Percentiles rank a stretch among this genome's conserved stretches.
These are phyloP conservation scores for Didymella pinodella DNA, from an alignment of 2,329 filamentous ascomycete genomes.

Conservation along the genomic window DNA sequence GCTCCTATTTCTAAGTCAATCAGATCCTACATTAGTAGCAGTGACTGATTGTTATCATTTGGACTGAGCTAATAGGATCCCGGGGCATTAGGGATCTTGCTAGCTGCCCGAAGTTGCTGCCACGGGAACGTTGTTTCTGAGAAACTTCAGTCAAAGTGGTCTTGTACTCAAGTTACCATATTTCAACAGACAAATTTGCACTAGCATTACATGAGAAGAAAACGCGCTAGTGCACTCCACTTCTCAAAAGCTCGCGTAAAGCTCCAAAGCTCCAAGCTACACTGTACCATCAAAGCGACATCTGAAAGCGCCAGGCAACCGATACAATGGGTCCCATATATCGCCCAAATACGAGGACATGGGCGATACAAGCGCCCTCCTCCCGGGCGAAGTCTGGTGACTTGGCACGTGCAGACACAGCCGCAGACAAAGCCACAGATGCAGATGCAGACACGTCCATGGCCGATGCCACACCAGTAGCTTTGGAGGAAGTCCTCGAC, in stretches of 20 bases:
- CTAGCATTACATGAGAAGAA: conserved; percentile 16
- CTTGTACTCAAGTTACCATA: too few relatives aligned
- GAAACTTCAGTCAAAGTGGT: too few relatives aligned
- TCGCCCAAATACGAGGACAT: not conserved
- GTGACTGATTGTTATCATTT: too few relatives aligned
- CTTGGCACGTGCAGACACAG: not conserved
- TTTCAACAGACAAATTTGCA: too few relatives aligned
- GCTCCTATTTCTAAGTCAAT: too few relatives aligned
- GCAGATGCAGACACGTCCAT: conserved; percentile 11
- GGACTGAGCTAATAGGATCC: too few relatives aligned
- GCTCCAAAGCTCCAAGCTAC: conserved; percentile 5
- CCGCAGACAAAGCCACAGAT: not conserved
- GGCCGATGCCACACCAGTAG: conserved; percentile 10
- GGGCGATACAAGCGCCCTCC: not conserved
- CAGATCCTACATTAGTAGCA: too few relatives aligned
- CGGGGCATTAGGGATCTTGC: too few relatives aligned
- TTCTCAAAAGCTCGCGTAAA: conserved; percentile 30
- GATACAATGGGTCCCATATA: conserved; percentile 5
- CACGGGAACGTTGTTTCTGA: too few relatives aligned
- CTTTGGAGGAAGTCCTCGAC: not conserved
- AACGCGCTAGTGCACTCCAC: conserved; percentile 33
- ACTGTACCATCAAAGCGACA: not conserved
- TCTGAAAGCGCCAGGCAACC: not conserved
- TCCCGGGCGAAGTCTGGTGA: not conserved
- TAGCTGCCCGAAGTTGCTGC: too few relatives aligned